Conservation (phyloP, 2,329 filamentous ascomycete genomes). For the Trichophyton benhamiae region DNA sequence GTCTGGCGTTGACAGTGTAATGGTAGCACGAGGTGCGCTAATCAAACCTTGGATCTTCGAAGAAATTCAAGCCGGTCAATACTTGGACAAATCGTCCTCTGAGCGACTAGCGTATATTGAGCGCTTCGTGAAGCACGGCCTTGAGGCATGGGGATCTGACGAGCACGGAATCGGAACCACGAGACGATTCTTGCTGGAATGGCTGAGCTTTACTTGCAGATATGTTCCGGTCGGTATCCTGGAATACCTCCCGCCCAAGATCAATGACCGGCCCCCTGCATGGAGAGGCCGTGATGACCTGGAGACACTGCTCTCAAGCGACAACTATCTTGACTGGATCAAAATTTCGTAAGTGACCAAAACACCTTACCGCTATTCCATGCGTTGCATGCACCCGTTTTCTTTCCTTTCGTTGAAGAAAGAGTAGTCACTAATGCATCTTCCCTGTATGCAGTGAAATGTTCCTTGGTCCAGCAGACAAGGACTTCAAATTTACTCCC, state of each 20-base stretch:
- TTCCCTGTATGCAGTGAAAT: slow-evolving; percentile 58
- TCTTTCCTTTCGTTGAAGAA: background rate
- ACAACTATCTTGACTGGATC: slow-evolving; percentile 95
- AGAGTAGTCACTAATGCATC: slow-evolving; percentile 7
- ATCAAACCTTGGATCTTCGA: slow-evolving; percentile 99
- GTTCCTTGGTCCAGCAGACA: slow-evolving; percentile 85
- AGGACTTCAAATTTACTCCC: slow-evolving; percentile 84
- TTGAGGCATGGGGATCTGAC: slow-evolving; percentile 92
- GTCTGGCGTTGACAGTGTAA: slow-evolving; percentile 77
- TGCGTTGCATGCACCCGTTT: background rate
- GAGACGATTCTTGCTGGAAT: slow-evolving; percentile 83
- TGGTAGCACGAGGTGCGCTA: slow-evolving; percentile 90
- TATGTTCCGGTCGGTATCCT: slow-evolving; percentile 85
- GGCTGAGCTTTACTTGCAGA: slow-evolving; percentile 82
- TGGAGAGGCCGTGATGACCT: slow-evolving; percentile 78
- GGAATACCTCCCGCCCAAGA: slow-evolving; percentile 72
- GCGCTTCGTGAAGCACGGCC: slow-evolving; percentile 77
- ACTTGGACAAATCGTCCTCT: slow-evolving; percentile 83
- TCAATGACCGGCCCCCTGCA: slow-evolving; percentile 79
- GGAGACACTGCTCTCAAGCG: slow-evolving; percentile 83
- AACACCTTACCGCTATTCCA: background rate
- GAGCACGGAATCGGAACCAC: slow-evolving; percentile 88
- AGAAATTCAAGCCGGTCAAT: slow-evolving; percentile 82
- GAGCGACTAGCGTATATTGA: slow-evolving; percentile 79
- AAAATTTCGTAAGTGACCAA: slow-evolving; percentile 68